Evolutionary conservation across 2,329 filamentous ascomycete species (phyloP), one percentile per base, ranked within the genome.

Genomic region (Domatiomyces globalis): DNA sequence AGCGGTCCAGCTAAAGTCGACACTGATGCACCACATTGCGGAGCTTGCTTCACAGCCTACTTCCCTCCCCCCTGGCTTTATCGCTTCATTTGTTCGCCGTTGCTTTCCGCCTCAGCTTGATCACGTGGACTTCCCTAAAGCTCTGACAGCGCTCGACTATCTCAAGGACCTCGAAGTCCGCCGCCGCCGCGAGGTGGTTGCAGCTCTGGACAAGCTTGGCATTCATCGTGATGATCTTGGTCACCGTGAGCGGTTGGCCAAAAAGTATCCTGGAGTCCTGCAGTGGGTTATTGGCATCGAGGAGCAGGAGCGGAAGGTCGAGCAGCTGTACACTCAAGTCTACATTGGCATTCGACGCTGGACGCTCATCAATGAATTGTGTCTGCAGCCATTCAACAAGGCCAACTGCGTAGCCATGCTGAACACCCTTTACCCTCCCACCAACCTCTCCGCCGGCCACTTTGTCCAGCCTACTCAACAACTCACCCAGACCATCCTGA

Each of bases 341-440:
- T 83, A 79, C 63, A 64, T 83, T 51, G 75, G 76, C 36, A 66
- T 84, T 48, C 75, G 80, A 57, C 73, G 79, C 61, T 84, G 80
- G 80, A 77, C 79, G 53, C 66, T 84, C 61, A 75, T 83, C 64
- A 82, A 83, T 59, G 80, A 83, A 59, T 72, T 84, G 59, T 75
- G 78, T 22, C 68, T 81, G 27, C 68, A 73, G 29, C 78, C 79
- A 0, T 81, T 80, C 65, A 78, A 79, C 68, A 81, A 80, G 63
- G 72, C 75, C 60, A 83, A 82, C 62, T 81, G 80, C 61, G 71
- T 82, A 56, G 80, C 78, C 49, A 80, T 84, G 74, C 74, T 84
- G 48, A 84, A 84, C 66, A 83, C 80, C 8, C 69, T 84, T 27
- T 79, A 82, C 56, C 80, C 80, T 6, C 79, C 80, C 1, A 69